These are phyloP conservation scores for Trypanosoma boissoni DNA, from an alignment of 208 protist genomes.

Conservation along the genomic window DNA sequence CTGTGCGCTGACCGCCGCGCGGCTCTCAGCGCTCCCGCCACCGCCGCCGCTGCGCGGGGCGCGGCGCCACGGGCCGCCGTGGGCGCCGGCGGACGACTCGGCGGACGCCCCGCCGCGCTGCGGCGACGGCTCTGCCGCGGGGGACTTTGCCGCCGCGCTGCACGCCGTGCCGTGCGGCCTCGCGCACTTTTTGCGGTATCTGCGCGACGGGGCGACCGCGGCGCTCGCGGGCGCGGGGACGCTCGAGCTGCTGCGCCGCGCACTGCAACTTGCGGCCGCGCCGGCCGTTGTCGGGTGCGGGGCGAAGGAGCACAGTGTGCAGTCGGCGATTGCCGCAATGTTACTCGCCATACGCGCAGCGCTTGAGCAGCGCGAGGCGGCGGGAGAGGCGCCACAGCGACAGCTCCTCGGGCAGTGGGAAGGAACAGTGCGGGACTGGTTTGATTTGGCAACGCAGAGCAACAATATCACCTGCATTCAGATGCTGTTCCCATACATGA, in stretches of 20 bases:
- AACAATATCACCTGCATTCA: constrained; percentile 19
- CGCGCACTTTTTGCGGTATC: constrained; percentile 9
- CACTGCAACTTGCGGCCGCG: neutral
- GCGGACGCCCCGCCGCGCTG: neutral
- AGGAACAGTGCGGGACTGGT: constrained; percentile 8
- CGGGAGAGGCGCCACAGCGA: constrained; percentile 1
- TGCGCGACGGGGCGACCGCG: neutral
- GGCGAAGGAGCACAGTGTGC: constrained; percentile 13
- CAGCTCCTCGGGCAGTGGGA: constrained; percentile 1
- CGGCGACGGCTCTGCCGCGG: too few relatives aligned
- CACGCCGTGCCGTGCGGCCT: constrained; percentile 14
- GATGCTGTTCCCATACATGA: constrained; percentile 18
- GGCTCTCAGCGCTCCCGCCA: neutral
- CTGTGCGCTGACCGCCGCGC: too few relatives aligned
- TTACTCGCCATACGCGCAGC: constrained; percentile 3
- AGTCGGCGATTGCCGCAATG: constrained; percentile 14
- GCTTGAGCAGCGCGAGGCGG: constrained; percentile 8
- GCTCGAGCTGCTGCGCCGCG: constrained; percentile 1
- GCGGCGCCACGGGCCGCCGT: too few relatives aligned
- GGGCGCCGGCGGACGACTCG: neutral
- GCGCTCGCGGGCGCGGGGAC: constrained; percentile 7
- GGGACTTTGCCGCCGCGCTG: constrained; percentile 12
- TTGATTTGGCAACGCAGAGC: constrained; percentile 20
- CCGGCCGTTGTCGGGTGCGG: constrained; percentile 13
- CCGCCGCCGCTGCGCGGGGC: constrained; percentile 1